Percentiles rank a stretch among this genome's conserved stretches.
phyloP scores from a whole-genome alignment of 495 filamentous ascomycete genomes.

The Hypoxylon intermedium region DNA sequence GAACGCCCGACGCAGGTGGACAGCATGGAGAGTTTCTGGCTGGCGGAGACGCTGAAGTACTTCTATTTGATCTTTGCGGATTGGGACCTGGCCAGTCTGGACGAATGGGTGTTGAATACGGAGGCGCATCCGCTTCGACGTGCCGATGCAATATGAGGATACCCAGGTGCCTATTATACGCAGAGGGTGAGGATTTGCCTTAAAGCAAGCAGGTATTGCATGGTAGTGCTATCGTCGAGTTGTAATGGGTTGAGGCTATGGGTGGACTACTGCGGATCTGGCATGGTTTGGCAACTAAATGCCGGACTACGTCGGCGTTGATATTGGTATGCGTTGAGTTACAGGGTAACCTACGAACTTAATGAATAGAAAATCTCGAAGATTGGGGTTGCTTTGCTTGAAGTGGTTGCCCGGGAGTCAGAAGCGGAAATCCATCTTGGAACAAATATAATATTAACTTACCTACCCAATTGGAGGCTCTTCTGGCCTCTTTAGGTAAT shows the following conservation, averaged over 20 bases:
- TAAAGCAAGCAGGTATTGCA: background rate
- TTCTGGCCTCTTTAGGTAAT: too few species aligned
- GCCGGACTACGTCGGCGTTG: background rate
- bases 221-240: conserved; percentile 1
- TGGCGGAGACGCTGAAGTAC: conserved; percentile 82
- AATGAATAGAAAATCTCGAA: background rate
- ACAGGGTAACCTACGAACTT: too few species aligned
- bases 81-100: conserved; percentile 69
- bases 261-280: background rate
- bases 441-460: too few species aligned
- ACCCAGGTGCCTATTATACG: background rate
- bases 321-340: background rate
- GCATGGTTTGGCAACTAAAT: background rate
- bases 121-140: conserved; percentile 78
- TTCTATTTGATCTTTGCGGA: conserved; percentile 85
- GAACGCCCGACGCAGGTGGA: conserved; percentile 43
- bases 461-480: too few species aligned
- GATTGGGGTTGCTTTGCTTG: too few species aligned
- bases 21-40: conserved; percentile 63
- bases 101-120: conserved; percentile 65
- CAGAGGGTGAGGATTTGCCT: conserved; percentile 11
- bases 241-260: background rate
- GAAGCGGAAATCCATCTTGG: too few species aligned
- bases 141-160: conserved; percentile 40
- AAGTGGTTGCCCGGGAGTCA: too few species aligned